Percentiles rank a stretch among this genome's conserved stretches.
These are phyloP conservation scores for Trichoderma gracile DNA, from an alignment of 2,329 filamentous ascomycete genomes.

Conservation along the genomic window DNA sequence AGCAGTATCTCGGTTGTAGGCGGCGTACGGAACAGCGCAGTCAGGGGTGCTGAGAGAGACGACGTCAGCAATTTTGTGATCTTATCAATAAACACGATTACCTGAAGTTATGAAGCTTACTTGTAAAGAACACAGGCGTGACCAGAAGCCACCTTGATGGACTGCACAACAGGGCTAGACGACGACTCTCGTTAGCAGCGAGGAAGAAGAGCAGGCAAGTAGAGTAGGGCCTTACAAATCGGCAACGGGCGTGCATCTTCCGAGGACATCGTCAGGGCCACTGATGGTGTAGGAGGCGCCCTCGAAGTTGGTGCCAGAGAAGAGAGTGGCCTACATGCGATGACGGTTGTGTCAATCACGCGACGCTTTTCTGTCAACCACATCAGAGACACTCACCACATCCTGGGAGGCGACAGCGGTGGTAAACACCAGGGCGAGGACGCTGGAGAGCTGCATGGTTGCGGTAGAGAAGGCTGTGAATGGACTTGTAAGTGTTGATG, in stretches of 20 bases:
- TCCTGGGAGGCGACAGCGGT: constrained; percentile 5
- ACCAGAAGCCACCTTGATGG: not conserved
- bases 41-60: not conserved
- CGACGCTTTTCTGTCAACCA: too few species aligned
- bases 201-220: too few species aligned
- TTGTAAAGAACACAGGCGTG: not conserved
- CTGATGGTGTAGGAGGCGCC: not conserved
- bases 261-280: not conserved
- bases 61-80: not conserved
- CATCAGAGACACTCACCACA: not conserved
- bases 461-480: not conserved
- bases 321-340: constrained; percentile 3
- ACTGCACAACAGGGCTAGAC: not conserved
- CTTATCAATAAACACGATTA: too few species aligned
- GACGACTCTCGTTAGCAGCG: not conserved
- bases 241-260: not conserved
- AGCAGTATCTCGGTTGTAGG: not conserved
- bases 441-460: constrained; percentile 8
- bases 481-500: too few species aligned
- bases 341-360: not conserved
- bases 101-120: not conserved
- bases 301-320: constrained; percentile 6
- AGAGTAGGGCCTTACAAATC: constrained; percentile 1
- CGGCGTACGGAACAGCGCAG: constrained; percentile 10
- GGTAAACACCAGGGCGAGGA: constrained; percentile 5